Conservation (phyloP, 495 filamentous ascomycete species). For the Lophium mytilinum region DNA sequence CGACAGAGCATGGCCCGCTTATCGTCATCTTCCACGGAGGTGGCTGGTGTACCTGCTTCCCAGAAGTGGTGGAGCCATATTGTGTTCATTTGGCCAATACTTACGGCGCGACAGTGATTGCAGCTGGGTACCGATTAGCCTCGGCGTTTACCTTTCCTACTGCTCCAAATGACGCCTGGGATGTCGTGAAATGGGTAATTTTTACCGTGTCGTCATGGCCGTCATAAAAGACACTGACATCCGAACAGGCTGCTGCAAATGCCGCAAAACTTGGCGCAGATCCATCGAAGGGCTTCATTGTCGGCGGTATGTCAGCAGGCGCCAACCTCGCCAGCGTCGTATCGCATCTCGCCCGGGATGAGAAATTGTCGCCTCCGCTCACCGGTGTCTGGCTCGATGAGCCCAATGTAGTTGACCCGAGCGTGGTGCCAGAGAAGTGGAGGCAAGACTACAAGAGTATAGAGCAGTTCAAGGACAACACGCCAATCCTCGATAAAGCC, state of each 20-base stretch:
- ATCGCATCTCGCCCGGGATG: conserved; percentile 13
- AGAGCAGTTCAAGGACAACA: conserved; percentile 3
- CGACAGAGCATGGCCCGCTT: neutral
- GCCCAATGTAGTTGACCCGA: conserved; percentile 7
- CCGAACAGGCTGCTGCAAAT: conserved; percentile 6
- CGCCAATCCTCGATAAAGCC: neutral
- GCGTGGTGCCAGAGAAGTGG: conserved; percentile 12
- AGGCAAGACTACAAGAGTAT: conserved; percentile 12
- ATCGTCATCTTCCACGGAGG: conserved; percentile 3
- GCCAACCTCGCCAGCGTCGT: conserved; percentile 16
- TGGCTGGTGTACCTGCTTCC: conserved; percentile 3
- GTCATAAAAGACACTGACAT: neutral
- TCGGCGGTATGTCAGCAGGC: conserved; percentile 16
- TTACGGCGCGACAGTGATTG: neutral
- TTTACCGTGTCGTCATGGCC: neutral
- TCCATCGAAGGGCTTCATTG: conserved; percentile 18
- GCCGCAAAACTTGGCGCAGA: conserved; percentile 9
- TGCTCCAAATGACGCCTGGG: neutral
- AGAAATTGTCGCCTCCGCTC: conserved; percentile 12
- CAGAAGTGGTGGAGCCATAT: neutral
- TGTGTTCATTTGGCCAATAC: neutral
- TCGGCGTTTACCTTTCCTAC: neutral
- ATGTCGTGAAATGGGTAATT: conserved; percentile 11
- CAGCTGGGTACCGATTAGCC: conserved; percentile 1
- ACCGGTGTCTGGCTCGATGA: conserved; percentile 15